Percentiles rank a stretch among this genome's conserved stretches.
Evolutionary conservation across 352 stramenopile genomes (phyloP).

Genomic region (Pythium biforme): DNA sequence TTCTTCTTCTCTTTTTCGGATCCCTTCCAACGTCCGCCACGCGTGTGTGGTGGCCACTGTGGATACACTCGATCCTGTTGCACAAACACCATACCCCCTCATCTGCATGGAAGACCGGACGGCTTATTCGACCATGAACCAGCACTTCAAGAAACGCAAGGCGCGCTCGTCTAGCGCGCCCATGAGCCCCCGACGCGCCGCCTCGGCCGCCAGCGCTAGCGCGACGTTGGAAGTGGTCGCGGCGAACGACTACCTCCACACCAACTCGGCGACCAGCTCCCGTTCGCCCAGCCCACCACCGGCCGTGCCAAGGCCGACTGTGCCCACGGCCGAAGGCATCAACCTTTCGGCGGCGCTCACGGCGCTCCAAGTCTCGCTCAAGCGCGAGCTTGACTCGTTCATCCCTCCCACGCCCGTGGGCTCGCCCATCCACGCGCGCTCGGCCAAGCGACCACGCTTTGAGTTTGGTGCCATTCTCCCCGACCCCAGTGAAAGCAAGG

Average conservation of each 20-base stretch:
- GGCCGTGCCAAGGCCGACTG: not conserved
- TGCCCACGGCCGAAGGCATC: slow-evolving; percentile 33
- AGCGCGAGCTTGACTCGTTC: slow-evolving; percentile 69
- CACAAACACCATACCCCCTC: not conserved
- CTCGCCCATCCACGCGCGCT: slow-evolving; percentile 51
- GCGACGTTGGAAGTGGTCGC: not conserved
- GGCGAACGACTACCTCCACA: not conserved
- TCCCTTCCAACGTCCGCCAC: not conserved
- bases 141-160: slow-evolving; percentile 75
- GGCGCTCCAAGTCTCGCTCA: slow-evolving; percentile 73
- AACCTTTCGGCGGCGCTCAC: slow-evolving; percentile 59
- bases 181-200: slow-evolving; percentile 14
- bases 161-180: slow-evolving; percentile 33
- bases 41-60: not conserved
- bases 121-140: slow-evolving; percentile 36
- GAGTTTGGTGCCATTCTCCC: slow-evolving; percentile 36
- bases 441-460: slow-evolving; percentile 58
- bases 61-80: slow-evolving; percentile 4
- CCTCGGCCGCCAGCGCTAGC: not conserved
- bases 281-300: slow-evolving; percentile 18
- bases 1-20: not conserved
- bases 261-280: not conserved
- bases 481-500: slow-evolving; percentile 29
- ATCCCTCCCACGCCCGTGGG: slow-evolving; percentile 67
- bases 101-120: slow-evolving; percentile 6